These are phyloP conservation scores for Penicillium sclerotigenum DNA, from an alignment of 2,329 filamentous ascomycete genomes.

Conservation along the genomic window DNA sequence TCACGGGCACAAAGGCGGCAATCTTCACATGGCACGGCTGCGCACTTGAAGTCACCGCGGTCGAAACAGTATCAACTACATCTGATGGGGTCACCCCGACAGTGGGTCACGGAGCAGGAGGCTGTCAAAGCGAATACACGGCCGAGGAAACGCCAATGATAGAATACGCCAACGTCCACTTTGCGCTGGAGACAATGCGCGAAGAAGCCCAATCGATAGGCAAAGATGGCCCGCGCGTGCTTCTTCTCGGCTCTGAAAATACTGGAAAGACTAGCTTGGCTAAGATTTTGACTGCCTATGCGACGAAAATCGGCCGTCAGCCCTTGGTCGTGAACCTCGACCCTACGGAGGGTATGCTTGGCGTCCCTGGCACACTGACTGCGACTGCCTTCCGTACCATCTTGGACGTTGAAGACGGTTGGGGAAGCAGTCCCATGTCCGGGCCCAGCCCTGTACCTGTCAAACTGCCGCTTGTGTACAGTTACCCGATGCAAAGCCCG, in stretches of 20 bases:
- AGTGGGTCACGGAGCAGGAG: conserved; percentile 49
- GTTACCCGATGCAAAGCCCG: conserved; percentile 71
- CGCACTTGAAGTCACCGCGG: conserved; percentile 70
- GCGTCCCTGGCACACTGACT: conserved; percentile 75
- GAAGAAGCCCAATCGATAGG: conserved; percentile 53
- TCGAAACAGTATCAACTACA: conserved; percentile 46
- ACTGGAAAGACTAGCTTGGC: conserved; percentile 80
- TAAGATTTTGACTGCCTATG: conserved; percentile 75
- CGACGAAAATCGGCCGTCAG: conserved; percentile 68
- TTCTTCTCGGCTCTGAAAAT: conserved; percentile 75
- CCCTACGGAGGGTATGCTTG: conserved; percentile 73
- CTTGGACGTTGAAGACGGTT: conserved; percentile 83
- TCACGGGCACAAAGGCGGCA: conserved; percentile 78
- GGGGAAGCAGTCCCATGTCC: conserved; percentile 86
- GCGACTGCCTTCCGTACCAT: conserved; percentile 83
- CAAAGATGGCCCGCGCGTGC: conserved; percentile 69
- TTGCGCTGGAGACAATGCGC: conserved; percentile 73
- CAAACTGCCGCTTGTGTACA: conserved; percentile 87
- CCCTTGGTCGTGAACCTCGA: conserved; percentile 83
- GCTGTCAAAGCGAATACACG: conserved; percentile 64
- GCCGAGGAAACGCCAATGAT: conserved; percentile 79
- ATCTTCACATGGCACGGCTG: conserved; percentile 93
- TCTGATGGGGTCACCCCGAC: conserved; percentile 31
- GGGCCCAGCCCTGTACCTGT: conserved; percentile 85
- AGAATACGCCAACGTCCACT: conserved; percentile 80